Evolutionary conservation across 164 flowering plant species (phyloP), one percentile per base, ranked within the genome.

Genomic region (Umbellularia californica): DNA sequence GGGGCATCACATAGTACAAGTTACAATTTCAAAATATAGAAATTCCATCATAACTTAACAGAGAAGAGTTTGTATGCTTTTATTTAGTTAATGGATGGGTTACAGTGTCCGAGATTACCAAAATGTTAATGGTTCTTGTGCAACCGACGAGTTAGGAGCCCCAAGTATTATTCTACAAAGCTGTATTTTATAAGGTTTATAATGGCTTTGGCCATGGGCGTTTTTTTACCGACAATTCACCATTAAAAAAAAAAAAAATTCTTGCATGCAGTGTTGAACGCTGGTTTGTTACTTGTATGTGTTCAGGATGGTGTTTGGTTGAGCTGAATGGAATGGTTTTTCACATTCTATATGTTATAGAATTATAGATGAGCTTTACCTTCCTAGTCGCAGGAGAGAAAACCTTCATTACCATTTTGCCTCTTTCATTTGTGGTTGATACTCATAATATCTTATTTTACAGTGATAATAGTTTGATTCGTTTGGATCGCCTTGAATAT

Each of bases 381-480:
- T 55, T 17, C n/a, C n/a, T 17, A 41, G 47, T 6, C 1, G 10
- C 2, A n/a, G n/a, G 1, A 17, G 17, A 3, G 60, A 13, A 4
- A 20, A 15, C 17, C 60, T 55, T 55, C 20, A 55, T 2, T 20
- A 41, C 20, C 20, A 15, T 55, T 55, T 55, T 55, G 20, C 60
- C 20, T 55, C n/a, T 30, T 64, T 64, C 47, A 47, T 69, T 19
- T 47, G 22, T 28, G 13, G 50, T 41, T 28, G 25, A 47, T 69
- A 33, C 58, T 41, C 55, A 63, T 72, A 20, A 17, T 67, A 27
- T 35, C 50, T 63, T 79, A 5, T 83, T 64, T 58, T 77, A 62
- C 94, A 95, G 99, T 86, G 99, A 96, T 79, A 70, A 83, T 85
- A 91, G 93, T 77, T 65, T 81, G 81, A 94, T 92, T 55, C 89